Base-by-base conservation (phyloP, 345 rosid genomes). In the Gossypium ekmanianum region DNA sequence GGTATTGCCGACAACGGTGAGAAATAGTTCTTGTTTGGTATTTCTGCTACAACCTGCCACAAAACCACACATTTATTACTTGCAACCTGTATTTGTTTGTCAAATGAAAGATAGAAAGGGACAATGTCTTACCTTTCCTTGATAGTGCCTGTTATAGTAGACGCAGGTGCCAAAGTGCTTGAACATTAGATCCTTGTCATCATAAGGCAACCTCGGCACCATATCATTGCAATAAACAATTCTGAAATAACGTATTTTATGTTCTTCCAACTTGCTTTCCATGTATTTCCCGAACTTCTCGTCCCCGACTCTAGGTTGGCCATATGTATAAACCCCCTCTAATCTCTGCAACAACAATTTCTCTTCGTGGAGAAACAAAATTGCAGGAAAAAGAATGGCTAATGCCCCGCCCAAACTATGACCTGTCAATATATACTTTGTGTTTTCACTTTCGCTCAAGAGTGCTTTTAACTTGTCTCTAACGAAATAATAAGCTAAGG, bases 231-330 rank as follows among this genome's bases (percentile, higher is more conserved):
- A 52, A 48, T 93, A 93, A 50, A 93, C 98, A 77, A 85, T 81
- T 78, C 97, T 86, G 65, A 79, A 81, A 68, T 91, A 93, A 11
- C 47, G 18, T 0, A 91, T 64, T 12, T 34, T 39, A 69, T 83
- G 62, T 41, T 85, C 86, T 18, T 76, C 50, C 51, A 91, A 52
- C 59, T 81, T 84, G 48, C 50, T 78, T 64, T 86, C 82, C 94
- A 93, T 89, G 75, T 75, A 85, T 16, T 77, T 72, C 17, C 85
- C 97, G 52, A 93, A 91, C 68, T 52, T 76, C 12, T 72, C 82
- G 70, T 88, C 87, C 47, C 98, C 98, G n/a, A 91, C 98, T 41
- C 91, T 87, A 10, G 97, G 97, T 71, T 93, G 97, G 65, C 98
- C 94, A 68, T 74, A 93, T 6, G 94, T 93, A 43, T 87, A 91